These are phyloP conservation scores for Penicillium alfredii DNA, from an alignment of 495 filamentous ascomycete species.

Conservation along the genomic window DNA sequence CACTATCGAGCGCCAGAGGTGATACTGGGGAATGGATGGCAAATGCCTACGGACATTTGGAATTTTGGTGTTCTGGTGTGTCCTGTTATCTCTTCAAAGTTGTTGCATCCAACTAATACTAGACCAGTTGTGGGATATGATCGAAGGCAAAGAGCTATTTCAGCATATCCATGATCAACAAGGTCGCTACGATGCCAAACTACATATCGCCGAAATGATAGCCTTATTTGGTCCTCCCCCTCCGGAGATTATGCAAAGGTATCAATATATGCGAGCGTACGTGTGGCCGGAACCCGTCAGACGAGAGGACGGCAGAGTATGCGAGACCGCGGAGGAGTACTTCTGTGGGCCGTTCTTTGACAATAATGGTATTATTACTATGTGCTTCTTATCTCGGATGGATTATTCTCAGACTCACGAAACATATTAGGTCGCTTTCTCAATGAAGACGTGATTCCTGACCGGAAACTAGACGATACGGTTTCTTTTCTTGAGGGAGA, in stretches of 20 bases:
- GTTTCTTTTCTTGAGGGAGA: slow-evolving; percentile 29
- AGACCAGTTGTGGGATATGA: slow-evolving; percentile 45
- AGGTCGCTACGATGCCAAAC: slow-evolving; percentile 29
- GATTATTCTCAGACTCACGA: slow-evolving; percentile 24
- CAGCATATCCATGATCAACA: slow-evolving; percentile 27
- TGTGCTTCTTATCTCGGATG: slow-evolving; percentile 15
- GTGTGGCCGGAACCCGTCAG: slow-evolving; percentile 27
- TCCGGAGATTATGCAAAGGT: slow-evolving; percentile 36
- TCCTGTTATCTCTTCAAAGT: slow-evolving; percentile 15
- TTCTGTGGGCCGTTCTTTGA: slow-evolving; percentile 38
- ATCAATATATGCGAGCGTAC: slow-evolving; percentile 34
- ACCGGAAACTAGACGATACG: slow-evolving; percentile 28
- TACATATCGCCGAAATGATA: slow-evolving; percentile 44
- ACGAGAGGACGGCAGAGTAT: slow-evolving; percentile 32
- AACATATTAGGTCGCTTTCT: slow-evolving; percentile 32
- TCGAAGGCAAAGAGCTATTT: slow-evolving; percentile 45
- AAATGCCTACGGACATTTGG: slow-evolving; percentile 41
- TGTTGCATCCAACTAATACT: slow-evolving; percentile 21
- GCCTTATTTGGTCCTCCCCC: slow-evolving; percentile 43
- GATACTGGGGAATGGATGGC: slow-evolving; percentile 40
- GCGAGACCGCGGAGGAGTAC: slow-evolving; percentile 30
- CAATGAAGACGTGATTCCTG: slow-evolving; percentile 29
- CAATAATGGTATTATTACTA: slow-evolving; percentile 28
- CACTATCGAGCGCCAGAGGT: slow-evolving; percentile 45
- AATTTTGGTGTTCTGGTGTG: slow-evolving; percentile 45